Evolutionary conservation across 805 yeast genomes (phyloP).

Genomic region (Priceomyces haplophilus): DNA sequence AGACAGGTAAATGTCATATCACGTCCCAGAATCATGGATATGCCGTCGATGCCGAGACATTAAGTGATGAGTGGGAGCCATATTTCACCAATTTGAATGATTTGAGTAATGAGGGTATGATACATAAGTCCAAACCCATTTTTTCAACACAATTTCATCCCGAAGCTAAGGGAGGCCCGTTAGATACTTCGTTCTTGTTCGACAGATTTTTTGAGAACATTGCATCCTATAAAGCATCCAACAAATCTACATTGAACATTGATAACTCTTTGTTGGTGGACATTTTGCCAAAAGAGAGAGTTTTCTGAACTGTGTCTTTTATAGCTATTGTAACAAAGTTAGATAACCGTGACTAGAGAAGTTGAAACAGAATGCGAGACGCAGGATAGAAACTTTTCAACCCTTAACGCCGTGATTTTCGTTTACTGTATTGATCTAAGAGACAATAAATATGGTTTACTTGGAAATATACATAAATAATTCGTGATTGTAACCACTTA

Average conservation of each 20-base stretch:
- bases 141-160: slow-evolving; percentile 99
- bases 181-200: slow-evolving; percentile 85
- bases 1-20: slow-evolving; percentile 92
- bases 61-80: slow-evolving; percentile 72
- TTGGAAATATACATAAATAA: no score
- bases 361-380: no score
- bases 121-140: slow-evolving; percentile 79
- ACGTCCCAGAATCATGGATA: slow-evolving; percentile 99
- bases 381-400: no score
- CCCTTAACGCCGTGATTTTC: no score
- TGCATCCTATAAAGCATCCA: slow-evolving; percentile 43
- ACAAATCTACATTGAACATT: slow-evolving; percentile 41
- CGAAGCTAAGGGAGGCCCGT: slow-evolving; percentile 98
- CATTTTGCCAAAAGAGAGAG: slow-evolving; percentile 65
- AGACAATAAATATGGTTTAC: no score
- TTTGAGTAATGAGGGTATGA: slow-evolving; percentile 97
- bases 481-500: no score
- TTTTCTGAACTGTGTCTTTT: no score
- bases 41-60: slow-evolving; percentile 83
- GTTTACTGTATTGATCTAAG: no score
- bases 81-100: slow-evolving; percentile 93
- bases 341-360: no score
- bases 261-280: slow-evolving; percentile 53
- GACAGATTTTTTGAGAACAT: slow-evolving; percentile 83
- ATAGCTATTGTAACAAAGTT: no score